A percentile compares a stretch with the other conserved stretches of the same genome.
Conservation (phyloP, 345 rosid species). For the Arabidopsis suecica region DNA sequence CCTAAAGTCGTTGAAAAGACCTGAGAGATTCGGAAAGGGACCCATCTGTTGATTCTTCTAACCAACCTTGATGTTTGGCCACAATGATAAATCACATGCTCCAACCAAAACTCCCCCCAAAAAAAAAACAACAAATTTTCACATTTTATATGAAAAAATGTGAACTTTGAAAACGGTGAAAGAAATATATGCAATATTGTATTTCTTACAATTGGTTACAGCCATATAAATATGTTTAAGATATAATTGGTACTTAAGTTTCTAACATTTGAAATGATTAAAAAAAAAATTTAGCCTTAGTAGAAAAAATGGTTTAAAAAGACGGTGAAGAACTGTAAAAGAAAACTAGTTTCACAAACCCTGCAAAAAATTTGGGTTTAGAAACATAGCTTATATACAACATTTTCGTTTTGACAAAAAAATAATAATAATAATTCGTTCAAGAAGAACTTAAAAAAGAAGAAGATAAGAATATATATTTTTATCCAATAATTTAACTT, state of each 20-base stretch:
- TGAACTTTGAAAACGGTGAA: not conserved
- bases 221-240: no score
- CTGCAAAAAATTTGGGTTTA: not conserved
- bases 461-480: not conserved
- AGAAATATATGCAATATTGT: not conserved
- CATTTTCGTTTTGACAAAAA: not conserved
- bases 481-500: not conserved
- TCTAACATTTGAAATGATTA: no score
- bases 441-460: no score
- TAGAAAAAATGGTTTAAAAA: no score
- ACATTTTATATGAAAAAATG: not conserved
- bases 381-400: not conserved
- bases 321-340: no score
- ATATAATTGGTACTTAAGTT: no score
- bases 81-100: constrained; percentile 41
- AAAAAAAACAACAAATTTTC: not conserved
- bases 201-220: not conserved
- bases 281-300: no score
- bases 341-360: no score
- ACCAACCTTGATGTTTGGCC: constrained; percentile 40
- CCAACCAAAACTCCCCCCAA: constrained; percentile 30
- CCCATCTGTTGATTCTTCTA: constrained; percentile 25
- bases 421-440: no score
- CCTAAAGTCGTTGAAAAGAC: constrained; percentile 32
- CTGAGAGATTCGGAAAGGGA: constrained; percentile 24